Base-by-base conservation (phyloP, 2,329 filamentous ascomycete genomes). In the Fusarium sp. region DNA sequence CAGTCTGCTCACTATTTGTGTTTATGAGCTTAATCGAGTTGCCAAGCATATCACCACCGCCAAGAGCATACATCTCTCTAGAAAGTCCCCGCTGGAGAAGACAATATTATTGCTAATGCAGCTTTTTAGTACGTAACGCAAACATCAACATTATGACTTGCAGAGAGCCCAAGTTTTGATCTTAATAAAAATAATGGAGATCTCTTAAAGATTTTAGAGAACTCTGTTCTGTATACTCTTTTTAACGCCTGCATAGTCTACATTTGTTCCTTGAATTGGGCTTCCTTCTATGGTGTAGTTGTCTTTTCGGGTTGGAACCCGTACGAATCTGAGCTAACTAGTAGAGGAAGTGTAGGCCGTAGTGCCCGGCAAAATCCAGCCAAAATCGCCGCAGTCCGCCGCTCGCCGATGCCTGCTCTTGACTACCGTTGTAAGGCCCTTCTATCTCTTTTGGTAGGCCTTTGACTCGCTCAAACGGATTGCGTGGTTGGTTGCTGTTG, bases 1-100 rank as follows among this genome's bases (percentile, higher is more conserved):
- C 46, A 31, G 35, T 65, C 27, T 46, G 59, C 58, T 41, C 39
- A 63, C 29, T 65, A 52, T 52, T 52, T 37, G 31, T 52, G 23
- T 37, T 52, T 37, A 0, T 52, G 48, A 12, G 23, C 48, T 37
- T 37, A 4, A 51, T 51, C 9, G 18, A 10, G 10, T 35, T 51
- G n/a, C 48, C 31, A 52, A 52, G 48, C 18, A 21, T 27, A 52
- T 52, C 14, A 31, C 23, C 18, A 37, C 27, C 18, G 18, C 48
- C 18, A 52, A 37, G 31, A 37, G 31, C 4, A 27, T 37, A 18
- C 23, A 16, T 37, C 4, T 37, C 0, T 9, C 1, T 25, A 7
- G 12, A 27, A 16, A 52, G 9, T 52, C 31, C 16, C 12, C 4
- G 31, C 12, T 4, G 7, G n/a, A 0, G 0, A 21, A 31, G 4